phyloP scores from a whole-genome alignment of 148 eudicot genomes.

The Camellia granthamiana region DNA sequence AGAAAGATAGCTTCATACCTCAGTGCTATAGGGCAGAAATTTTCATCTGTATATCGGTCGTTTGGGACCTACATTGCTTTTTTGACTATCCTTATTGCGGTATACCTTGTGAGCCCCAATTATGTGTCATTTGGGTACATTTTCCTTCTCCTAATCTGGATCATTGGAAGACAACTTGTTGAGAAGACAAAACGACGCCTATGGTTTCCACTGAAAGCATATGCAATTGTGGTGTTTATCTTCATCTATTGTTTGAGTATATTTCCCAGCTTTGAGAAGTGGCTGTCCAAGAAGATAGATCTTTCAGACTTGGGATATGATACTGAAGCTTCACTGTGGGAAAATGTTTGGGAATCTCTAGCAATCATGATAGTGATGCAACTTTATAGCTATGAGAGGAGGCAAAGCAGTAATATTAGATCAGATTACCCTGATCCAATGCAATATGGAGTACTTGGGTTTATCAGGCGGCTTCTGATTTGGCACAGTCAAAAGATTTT shows the following conservation, averaged over 20 bases:
- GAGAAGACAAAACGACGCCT: slow-evolving; percentile 81
- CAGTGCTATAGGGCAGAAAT: slow-evolving; percentile 75
- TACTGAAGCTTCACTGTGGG: slow-evolving; percentile 59
- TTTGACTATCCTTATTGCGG: slow-evolving; percentile 77
- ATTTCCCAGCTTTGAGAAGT: slow-evolving; percentile 62
- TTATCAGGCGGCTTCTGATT: slow-evolving; percentile 71
- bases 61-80: slow-evolving; percentile 93
- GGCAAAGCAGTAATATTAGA: slow-evolving; percentile 62
- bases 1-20: slow-evolving; percentile 85
- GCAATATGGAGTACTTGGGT: slow-evolving; percentile 63
- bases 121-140: slow-evolving; percentile 87
- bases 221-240: slow-evolving; percentile 68
- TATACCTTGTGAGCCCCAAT: slow-evolving; percentile 84
- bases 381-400: slow-evolving; percentile 95
- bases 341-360: slow-evolving; percentile 86
- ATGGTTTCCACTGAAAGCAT: slow-evolving; percentile 89
- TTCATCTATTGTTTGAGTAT: slow-evolving; percentile 80
- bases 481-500: slow-evolving; percentile 96
- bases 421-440: slow-evolving; percentile 44
- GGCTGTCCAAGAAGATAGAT: slow-evolving; percentile 71
- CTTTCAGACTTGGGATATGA: slow-evolving; percentile 70
- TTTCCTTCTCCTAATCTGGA: slow-evolving; percentile 90
- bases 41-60: slow-evolving; percentile 71
- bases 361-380: slow-evolving; percentile 96
- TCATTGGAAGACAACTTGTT: slow-evolving; percentile 90